These are phyloP conservation scores for Castanopsis chinensis DNA, from an alignment of 306 rosid genomes.

Conservation along the genomic window DNA sequence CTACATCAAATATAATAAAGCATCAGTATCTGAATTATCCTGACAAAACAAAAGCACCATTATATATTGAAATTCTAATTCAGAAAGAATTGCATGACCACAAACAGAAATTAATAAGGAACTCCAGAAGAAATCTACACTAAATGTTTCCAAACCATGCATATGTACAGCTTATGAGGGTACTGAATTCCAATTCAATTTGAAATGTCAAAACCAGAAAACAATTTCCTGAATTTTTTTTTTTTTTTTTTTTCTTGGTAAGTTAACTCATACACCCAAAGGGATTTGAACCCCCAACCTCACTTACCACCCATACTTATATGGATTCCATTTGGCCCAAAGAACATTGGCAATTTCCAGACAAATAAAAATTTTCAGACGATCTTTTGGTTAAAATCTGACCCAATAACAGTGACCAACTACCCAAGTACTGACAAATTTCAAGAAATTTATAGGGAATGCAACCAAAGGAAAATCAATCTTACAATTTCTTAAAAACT, in stretches of 20 bases:
- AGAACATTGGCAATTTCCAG: background rate
- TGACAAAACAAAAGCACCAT: slow-evolving; percentile 22
- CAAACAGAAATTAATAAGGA: background rate
- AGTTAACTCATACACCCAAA: no score
- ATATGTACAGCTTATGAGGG: background rate
- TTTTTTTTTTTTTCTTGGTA: no score
- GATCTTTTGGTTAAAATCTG: background rate
- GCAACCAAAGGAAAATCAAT: background rate
- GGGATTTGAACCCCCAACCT: no score
- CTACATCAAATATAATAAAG: slow-evolving; percentile 49
- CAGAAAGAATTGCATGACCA: slow-evolving; percentile 12
- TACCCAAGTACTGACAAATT: background rate
- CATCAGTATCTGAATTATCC: background rate
- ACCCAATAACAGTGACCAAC: background rate
- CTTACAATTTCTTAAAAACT: background rate
- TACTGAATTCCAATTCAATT: background rate
- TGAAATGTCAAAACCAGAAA: background rate
- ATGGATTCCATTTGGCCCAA: no score
- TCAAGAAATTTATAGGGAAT: background rate
- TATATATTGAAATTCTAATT: slow-evolving; percentile 11
- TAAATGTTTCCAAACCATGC: slow-evolving; percentile 3
- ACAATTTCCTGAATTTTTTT: no score
- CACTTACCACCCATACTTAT: no score
- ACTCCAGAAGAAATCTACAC: slow-evolving; percentile 7
- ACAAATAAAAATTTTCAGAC: background rate